Conservation (phyloP, 306 rosid genomes). For the Castanea mollissima region DNA sequence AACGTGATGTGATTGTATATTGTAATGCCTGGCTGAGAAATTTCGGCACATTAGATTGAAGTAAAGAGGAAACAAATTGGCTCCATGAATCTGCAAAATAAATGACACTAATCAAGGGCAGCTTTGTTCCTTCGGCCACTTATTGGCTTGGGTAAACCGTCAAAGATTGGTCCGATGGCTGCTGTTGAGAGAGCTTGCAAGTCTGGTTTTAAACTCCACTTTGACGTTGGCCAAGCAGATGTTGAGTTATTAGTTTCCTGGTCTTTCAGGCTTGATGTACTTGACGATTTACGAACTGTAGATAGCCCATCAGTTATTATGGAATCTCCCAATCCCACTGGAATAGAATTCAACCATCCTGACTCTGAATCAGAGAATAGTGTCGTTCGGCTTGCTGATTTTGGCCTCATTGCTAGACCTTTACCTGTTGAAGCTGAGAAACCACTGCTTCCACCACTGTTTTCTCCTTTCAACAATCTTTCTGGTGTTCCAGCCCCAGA, state of each 20-base stretch:
- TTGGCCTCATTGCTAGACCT: slow-evolving; percentile 61
- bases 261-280: slow-evolving; percentile 68
- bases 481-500: slow-evolving; percentile 49
- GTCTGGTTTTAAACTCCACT: slow-evolving; percentile 72
- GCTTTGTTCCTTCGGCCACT: slow-evolving; percentile 73
- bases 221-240: slow-evolving; percentile 55
- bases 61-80: slow-evolving; percentile 35
- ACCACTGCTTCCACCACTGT: slow-evolving; percentile 46
- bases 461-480: slow-evolving; percentile 52
- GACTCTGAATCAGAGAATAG: slow-evolving; percentile 51
- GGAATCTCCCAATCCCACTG: slow-evolving; percentile 73
- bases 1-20: slow-evolving; percentile 28
- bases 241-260: slow-evolving; percentile 53
- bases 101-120: slow-evolving; percentile 68
- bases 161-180: slow-evolving; percentile 65
- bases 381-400: slow-evolving; percentile 57
- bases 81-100: slow-evolving; percentile 12
- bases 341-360: slow-evolving; percentile 57
- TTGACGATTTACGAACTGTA: slow-evolving; percentile 63
- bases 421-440: slow-evolving; percentile 59
- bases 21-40: slow-evolving; percentile 10
- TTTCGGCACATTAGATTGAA: slow-evolving; percentile 7
- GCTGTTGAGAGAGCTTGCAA: slow-evolving; percentile 58
- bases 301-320: slow-evolving; percentile 43
- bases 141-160: slow-evolving; percentile 82